Evolutionary conservation across 306 rosid genomes (phyloP), one percentile per base, ranked within the genome.

Genomic region (Fragaria vesca): DNA sequence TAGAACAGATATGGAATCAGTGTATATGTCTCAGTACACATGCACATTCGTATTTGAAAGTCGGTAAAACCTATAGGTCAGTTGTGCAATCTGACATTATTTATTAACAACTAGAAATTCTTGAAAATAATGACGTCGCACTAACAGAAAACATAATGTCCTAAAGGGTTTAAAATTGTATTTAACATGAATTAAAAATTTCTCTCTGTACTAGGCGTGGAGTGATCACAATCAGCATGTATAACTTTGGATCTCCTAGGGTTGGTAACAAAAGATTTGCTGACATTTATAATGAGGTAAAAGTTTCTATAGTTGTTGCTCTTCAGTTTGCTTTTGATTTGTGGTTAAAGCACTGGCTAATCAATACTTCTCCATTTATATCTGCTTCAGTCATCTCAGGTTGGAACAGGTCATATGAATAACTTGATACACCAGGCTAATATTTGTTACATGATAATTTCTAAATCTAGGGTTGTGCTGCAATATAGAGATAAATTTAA

Each of bases 231-330:
- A 80, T 95, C 77, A 88, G 96, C 62, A 91, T 92, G 98, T 95
- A 95, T 80, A 95, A 95, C 88, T 95, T 95, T 8, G 98, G 98
- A 84, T 95, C 97, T 87, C 98, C 98, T 47, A 88, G 98, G 88
- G 97, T 92, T 75, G 98, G 97, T 75, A 95, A 95, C 91, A 93
- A 79, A 89, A 85, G 80, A 86, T 95, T 95, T 85, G 97, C 97
- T 26, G 93, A 94, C 79, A 60, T 89, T 78, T 95, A 95, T 84
- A 92, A 95, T 72, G 81, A 91, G 98, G 98, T 95, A 81, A 83
- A 66, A 66, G 34, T 61, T 42, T 77, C 13, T 70, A 73, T 46
- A 57, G 55, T 61, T 78, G 38, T 69, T 61, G 65, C 54, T 18
- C 54, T 60, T 76, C 38, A 61, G 7, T 68, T 18, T 62, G 18